Conservation (phyloP, 371 early-diverging fungal genomes). For the Rhizopus stolonifer region DNA sequence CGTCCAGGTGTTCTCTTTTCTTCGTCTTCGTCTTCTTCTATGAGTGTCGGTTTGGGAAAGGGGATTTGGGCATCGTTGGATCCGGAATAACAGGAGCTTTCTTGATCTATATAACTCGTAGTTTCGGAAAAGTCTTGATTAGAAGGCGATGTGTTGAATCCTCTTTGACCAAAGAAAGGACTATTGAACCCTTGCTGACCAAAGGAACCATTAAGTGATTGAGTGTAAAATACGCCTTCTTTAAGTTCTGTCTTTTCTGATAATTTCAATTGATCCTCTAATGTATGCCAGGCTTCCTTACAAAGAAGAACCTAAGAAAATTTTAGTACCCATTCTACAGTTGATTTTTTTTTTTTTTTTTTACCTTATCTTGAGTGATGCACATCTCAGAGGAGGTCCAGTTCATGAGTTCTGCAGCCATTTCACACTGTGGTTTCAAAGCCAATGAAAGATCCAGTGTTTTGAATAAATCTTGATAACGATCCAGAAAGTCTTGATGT, state of each 20-base stretch:
- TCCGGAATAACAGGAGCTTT: too few species aligned
- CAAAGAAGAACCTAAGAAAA: slow-evolving; percentile 63
- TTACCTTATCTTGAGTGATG: slow-evolving; percentile 64
- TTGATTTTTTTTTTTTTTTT: neutral
- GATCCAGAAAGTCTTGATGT: slow-evolving; percentile 68
- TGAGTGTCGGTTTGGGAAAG: too few species aligned
- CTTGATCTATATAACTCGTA: too few species aligned
- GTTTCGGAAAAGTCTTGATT: too few species aligned
- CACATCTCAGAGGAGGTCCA: slow-evolving; percentile 70
- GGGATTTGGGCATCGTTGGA: too few species aligned
- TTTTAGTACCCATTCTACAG: neutral
- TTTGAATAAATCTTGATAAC: slow-evolving; percentile 57
- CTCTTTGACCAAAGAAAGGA: too few species aligned
- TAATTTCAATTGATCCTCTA: slow-evolving; percentile 65
- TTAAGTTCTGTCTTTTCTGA: slow-evolving; percentile 43
- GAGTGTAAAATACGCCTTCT: neutral
- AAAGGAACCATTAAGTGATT: slow-evolving; percentile 26
- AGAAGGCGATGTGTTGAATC: too few species aligned
- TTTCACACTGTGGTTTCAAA: slow-evolving; percentile 56
- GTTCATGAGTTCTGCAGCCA: slow-evolving; percentile 55
- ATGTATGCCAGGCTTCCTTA: slow-evolving; percentile 67
- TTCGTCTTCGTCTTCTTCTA: slow-evolving; percentile 51
- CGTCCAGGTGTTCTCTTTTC: slow-evolving; percentile 49
- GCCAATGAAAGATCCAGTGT: slow-evolving; percentile 41
- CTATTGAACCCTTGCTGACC: too few species aligned